phyloP scores from a whole-genome alignment of 257 asterid genomes.

The Avicennia marina region DNA sequence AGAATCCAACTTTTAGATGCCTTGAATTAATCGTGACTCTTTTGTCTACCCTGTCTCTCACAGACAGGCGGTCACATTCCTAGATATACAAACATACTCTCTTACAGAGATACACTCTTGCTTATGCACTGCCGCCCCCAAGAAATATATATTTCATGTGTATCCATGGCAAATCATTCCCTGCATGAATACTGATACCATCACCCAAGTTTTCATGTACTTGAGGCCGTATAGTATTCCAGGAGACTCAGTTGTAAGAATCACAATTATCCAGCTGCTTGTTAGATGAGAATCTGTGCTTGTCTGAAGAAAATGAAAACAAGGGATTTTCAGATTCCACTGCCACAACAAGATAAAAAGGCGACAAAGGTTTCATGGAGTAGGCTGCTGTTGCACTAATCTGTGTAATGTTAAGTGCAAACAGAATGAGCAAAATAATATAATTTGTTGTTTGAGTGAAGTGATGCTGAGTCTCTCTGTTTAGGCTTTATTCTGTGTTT shows the following conservation, averaged over 20 bases:
- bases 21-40: too few species aligned
- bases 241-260: not conserved
- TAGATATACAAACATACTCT: too few species aligned
- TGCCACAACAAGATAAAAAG: not conserved
- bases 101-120: not conserved
- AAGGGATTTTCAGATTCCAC: not conserved
- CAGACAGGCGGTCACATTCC: too few species aligned
- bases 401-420: not conserved
- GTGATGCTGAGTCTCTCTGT: too few species aligned
- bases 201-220: too few species aligned
- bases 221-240: too few species aligned
- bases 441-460: slow-evolving; percentile 5
- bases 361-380: not conserved
- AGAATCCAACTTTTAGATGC: slow-evolving; percentile 22
- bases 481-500: not conserved
- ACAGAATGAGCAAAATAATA: not conserved
- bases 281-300: not conserved
- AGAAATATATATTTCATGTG: too few species aligned
- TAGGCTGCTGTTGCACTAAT: not conserved
- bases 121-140: too few species aligned
- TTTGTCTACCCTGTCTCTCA: not conserved
- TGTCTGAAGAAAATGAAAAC: not conserved
- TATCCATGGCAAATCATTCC: too few species aligned
- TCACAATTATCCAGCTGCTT: not conserved
- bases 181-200: too few species aligned